Conservation (phyloP, 2,329 filamentous ascomycete genomes). For the Rugonectria rugulosa region DNA sequence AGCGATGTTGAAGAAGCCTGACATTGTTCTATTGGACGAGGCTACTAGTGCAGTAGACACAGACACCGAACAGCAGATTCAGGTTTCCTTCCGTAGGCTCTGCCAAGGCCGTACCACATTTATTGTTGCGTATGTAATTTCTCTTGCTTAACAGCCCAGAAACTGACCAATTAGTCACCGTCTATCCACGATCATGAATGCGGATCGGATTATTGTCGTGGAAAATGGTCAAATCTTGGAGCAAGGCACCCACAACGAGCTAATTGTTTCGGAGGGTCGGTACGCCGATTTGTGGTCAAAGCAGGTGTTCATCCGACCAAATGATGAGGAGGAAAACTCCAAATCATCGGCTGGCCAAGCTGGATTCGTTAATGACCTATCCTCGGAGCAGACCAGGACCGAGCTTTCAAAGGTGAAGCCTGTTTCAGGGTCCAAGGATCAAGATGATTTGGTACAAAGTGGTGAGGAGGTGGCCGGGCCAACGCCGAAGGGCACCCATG, state of each 20-base stretch:
- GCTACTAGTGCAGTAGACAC: constrained; percentile 80
- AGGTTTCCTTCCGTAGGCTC: constrained; percentile 65
- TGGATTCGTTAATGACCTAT: constrained; percentile 47
- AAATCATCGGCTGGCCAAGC: constrained; percentile 29
- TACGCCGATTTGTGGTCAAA: constrained; percentile 73
- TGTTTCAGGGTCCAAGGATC: constrained; percentile 25
- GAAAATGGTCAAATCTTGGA: constrained; percentile 69
- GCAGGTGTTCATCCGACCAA: constrained; percentile 63
- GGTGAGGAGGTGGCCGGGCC: constrained; percentile 39
- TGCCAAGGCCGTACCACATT: constrained; percentile 71
- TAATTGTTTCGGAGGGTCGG: constrained; percentile 65
- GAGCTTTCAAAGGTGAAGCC: constrained; percentile 46
- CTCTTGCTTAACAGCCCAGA: background rate
- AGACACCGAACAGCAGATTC: constrained; percentile 72
- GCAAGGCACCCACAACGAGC: constrained; percentile 65
- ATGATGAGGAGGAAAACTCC: constrained; percentile 45
- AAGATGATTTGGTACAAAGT: constrained; percentile 33
- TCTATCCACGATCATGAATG: constrained; percentile 74
- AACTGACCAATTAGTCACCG: constrained; percentile 59
- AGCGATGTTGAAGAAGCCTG: constrained; percentile 75
- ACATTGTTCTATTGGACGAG: constrained; percentile 80
- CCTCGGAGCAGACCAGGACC: constrained; percentile 44
- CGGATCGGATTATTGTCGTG: constrained; percentile 72
- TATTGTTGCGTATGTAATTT: constrained; percentile 64
- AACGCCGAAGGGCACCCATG: constrained; percentile 51